Conservation (phyloP, 305 asterid species). For the Fraxinus velutina region DNA sequence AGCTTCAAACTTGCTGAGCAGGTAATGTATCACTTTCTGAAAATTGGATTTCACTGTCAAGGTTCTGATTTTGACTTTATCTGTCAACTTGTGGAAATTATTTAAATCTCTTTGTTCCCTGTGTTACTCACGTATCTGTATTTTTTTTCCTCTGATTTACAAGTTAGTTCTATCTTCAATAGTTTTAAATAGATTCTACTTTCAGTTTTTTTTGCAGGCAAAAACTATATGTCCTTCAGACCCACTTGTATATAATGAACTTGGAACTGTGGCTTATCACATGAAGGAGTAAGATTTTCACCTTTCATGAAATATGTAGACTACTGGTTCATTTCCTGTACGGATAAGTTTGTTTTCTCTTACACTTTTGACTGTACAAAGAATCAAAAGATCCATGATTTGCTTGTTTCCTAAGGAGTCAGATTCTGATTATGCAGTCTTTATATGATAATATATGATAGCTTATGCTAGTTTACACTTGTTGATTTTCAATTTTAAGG, state of each 20-base stretch:
- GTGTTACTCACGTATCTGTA: background rate
- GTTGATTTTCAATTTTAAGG: background rate
- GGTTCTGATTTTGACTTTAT: background rate
- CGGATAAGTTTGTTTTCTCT: background rate
- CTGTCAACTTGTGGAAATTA: background rate
- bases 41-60: background rate
- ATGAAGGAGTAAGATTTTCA: slow-evolving; percentile 84
- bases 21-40: slow-evolving; percentile 42
- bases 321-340: background rate
- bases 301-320: slow-evolving; percentile 8
- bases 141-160: slow-evolving; percentile 13
- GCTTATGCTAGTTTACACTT: background rate
- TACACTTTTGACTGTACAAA: background rate
- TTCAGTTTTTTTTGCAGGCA: slow-evolving; percentile 98
- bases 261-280: slow-evolving; percentile 96
- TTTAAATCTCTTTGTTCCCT: slow-evolving; percentile 14
- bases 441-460: background rate
- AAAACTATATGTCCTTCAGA: slow-evolving; percentile 79
- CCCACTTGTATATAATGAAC: slow-evolving; percentile 97
- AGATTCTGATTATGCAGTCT: background rate
- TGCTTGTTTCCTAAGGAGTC: background rate
- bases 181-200: slow-evolving; percentile 28
- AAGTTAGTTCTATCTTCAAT: background rate
- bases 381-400: background rate
- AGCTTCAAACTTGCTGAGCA: slow-evolving; percentile 98